Conservation (phyloP, 2,329 filamentous ascomycete genomes). For the Fusarium sp. region DNA sequence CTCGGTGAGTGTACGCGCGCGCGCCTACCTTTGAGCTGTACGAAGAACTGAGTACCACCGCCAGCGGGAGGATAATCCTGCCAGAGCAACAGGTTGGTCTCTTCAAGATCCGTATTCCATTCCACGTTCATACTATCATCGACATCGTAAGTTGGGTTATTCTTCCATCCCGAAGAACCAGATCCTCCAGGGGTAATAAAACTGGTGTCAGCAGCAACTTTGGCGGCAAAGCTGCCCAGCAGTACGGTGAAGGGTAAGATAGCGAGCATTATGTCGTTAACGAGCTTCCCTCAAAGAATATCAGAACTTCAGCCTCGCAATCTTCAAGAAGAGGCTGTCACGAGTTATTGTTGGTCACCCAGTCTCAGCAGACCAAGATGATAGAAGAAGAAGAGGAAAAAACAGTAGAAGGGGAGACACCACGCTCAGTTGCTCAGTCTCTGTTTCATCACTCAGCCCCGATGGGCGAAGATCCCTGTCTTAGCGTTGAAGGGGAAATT, state of each 20-base stretch:
- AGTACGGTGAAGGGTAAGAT: conserved; percentile 16
- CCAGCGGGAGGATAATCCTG: conserved; percentile 38
- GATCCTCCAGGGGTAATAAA: conserved; percentile 35
- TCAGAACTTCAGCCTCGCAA: not conserved
- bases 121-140: conserved; percentile 42
- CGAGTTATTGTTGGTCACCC: not conserved
- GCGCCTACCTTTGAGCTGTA: conserved; percentile 1
- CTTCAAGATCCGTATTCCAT: conserved; percentile 37
- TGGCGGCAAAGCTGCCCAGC: conserved; percentile 11
- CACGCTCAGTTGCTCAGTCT: not conserved
- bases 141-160: conserved; percentile 40
- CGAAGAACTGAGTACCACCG: conserved; percentile 13
- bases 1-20: too few species aligned
- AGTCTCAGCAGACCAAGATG: not conserved
- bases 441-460: conserved; percentile 33
- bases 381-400: not conserved
- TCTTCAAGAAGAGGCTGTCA: not conserved
- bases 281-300: not conserved
- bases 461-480: conserved; percentile 20
- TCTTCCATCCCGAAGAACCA: conserved; percentile 32
- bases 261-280: conserved; percentile 9
- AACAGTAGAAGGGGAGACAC: not conserved
- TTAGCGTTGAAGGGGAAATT: conserved; percentile 23
- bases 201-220: conserved; percentile 5
- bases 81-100: conserved; percentile 38